Evolutionary conservation across 176 grass and related monocot species (phyloP).

Genomic region (Saccharum spontaneum): DNA sequence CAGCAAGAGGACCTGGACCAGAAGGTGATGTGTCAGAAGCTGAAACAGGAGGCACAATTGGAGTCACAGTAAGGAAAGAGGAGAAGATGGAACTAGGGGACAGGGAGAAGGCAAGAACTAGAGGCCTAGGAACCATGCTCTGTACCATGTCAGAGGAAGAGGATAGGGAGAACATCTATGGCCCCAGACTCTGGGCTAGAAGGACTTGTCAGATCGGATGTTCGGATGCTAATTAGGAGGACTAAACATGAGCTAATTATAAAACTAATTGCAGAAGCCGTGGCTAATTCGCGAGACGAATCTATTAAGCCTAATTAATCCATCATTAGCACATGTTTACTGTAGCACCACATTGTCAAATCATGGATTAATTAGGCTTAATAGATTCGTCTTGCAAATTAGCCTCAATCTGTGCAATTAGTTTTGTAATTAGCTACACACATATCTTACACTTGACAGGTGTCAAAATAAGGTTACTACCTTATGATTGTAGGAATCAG

Average conservation of each 20-base stretch:
- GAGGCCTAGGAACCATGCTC: background rate
- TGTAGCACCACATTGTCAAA: too few species aligned
- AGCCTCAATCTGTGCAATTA: too few species aligned
- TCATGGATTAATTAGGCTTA: too few species aligned
- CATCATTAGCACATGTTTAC: too few species aligned
- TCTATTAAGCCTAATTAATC: too few species aligned
- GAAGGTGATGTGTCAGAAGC: background rate
- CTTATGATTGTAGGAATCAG: constrained; percentile 99
- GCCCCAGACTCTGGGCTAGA: background rate
- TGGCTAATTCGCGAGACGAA: too few species aligned
- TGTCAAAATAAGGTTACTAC: constrained; percentile 53
- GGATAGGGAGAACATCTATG: background rate
- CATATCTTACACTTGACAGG: background rate
- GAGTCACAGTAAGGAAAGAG: background rate
- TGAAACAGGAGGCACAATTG: background rate
- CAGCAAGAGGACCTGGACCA: background rate
- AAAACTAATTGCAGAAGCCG: too few species aligned
- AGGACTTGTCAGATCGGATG: background rate
- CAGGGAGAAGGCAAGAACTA: background rate
- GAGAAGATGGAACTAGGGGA: background rate
- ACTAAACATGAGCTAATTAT: too few species aligned
- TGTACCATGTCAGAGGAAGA: background rate
- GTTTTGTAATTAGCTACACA: background rate
- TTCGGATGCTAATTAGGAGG: too few species aligned
- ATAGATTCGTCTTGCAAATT: too few species aligned